Percentiles rank a stretch among this genome's conserved stretches.
Evolutionary conservation across 2,329 filamentous ascomycete species (phyloP).

Genomic region (Nemania serpens): DNA sequence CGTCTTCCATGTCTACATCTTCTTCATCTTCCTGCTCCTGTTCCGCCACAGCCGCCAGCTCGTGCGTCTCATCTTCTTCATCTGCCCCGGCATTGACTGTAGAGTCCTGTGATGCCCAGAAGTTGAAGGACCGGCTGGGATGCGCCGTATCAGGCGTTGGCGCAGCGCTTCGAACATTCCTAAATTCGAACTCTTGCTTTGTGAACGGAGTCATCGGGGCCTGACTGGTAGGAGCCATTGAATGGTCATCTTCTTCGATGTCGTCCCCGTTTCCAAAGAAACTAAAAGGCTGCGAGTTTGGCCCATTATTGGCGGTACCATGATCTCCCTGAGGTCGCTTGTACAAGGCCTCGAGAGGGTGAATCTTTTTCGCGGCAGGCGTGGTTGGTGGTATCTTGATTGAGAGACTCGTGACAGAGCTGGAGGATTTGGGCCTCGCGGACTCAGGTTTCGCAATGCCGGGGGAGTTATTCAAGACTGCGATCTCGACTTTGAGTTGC

Average conservation of each 20-base stretch:
- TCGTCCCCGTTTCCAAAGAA: conserved; percentile 71
- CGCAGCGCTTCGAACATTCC: conserved; percentile 81
- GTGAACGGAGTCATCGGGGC: conserved; percentile 83
- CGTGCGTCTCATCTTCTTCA: conserved; percentile 43
- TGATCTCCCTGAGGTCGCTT: conserved; percentile 65
- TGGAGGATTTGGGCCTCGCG: conserved; percentile 54
- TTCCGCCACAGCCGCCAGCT: conserved; percentile 47
- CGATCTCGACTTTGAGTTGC: conserved; percentile 31
- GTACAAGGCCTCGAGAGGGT: conserved; percentile 91
- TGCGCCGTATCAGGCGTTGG: conserved; percentile 94
- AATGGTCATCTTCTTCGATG: conserved; percentile 47
- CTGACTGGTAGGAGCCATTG: conserved; percentile 36
- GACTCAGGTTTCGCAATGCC: conserved; percentile 38
- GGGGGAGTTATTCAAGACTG: conserved; percentile 24
- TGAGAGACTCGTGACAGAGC: conserved; percentile 55
- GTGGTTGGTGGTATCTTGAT: conserved; percentile 59
- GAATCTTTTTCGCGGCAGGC: conserved; percentile 59
- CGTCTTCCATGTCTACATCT: conserved; percentile 27
- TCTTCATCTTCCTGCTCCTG: conserved; percentile 37
- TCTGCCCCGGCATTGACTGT: conserved; percentile 38
- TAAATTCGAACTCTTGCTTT: conserved; percentile 74
- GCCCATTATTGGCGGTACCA: conserved; percentile 41
- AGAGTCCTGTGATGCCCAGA: conserved; percentile 52
- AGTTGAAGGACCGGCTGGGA: conserved; percentile 65
- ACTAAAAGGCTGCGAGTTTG: conserved; percentile 68